Evolutionary conservation across 805 yeast species (phyloP).

Genomic region (Ogataea populi-albae): DNA sequence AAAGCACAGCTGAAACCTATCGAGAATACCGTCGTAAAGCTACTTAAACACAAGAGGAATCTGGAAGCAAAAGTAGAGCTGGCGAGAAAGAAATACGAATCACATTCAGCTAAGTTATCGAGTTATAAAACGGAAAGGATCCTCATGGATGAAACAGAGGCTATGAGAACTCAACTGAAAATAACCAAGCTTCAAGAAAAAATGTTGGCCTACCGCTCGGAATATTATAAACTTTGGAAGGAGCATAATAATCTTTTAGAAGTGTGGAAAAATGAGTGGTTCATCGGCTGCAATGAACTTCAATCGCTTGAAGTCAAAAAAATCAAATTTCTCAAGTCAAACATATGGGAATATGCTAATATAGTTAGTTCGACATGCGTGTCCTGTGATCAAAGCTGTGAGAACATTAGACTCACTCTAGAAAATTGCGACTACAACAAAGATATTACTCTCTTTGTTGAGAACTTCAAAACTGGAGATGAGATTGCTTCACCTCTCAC

Average conservation of each 20-base stretch:
- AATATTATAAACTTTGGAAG: slow-evolving; percentile 55
- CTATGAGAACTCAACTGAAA: slow-evolving; percentile 56
- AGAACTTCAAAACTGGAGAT: slow-evolving; percentile 61
- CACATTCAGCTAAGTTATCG: slow-evolving; percentile 57
- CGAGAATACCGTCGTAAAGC: slow-evolving; percentile 54
- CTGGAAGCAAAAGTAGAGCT: slow-evolving; percentile 36
- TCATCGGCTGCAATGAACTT: slow-evolving; percentile 53
- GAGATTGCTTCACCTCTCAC: slow-evolving; percentile 56
- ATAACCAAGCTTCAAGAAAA: slow-evolving; percentile 46
- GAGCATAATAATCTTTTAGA: slow-evolving; percentile 56
- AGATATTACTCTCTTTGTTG: slow-evolving; percentile 56
- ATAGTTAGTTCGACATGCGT: slow-evolving; percentile 73
- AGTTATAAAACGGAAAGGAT: slow-evolving; percentile 59
- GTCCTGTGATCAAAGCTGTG: slow-evolving; percentile 73
- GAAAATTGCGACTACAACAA: slow-evolving; percentile 63
- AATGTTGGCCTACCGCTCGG: slow-evolving; percentile 43
- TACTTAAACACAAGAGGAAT: slow-evolving; percentile 45
- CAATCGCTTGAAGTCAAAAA: slow-evolving; percentile 73
- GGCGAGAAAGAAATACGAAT: slow-evolving; percentile 49
- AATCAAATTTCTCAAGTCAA: slow-evolving; percentile 63
- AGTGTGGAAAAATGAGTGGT: slow-evolving; percentile 73
- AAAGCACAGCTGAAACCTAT: slow-evolving; percentile 53
- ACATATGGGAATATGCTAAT: slow-evolving; percentile 77
- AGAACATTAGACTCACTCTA: slow-evolving; percentile 59
- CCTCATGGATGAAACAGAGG: slow-evolving; percentile 71